Evolutionary conservation across 345 rosid genomes (phyloP).

Genomic region (Brassica rapa): DNA sequence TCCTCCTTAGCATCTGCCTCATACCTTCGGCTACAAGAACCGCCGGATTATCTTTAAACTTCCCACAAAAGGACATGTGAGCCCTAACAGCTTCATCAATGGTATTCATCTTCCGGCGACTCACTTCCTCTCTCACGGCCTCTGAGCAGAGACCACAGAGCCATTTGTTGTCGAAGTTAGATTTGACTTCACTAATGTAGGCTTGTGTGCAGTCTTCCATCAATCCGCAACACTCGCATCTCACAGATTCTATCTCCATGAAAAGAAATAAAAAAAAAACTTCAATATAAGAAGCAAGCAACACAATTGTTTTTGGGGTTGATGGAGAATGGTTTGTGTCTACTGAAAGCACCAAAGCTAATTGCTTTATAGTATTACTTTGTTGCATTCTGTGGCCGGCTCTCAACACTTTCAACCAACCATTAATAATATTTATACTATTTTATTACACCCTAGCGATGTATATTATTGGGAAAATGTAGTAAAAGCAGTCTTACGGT

Average conservation of each 20-base stretch:
- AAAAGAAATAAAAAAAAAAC: neutral
- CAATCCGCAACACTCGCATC: conserved; percentile 90
- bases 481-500: conserved; percentile 25
- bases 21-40: conserved; percentile 89
- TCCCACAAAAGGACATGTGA: conserved; percentile 94
- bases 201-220: conserved; percentile 92
- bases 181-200: conserved; percentile 71
- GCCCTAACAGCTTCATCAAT: conserved; percentile 89
- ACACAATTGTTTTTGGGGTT: neutral
- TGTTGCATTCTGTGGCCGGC: conserved; percentile 36
- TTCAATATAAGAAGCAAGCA: neutral
- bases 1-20: conserved; percentile 90
- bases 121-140: conserved; percentile 82
- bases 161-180: conserved; percentile 92
- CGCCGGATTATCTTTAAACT: conserved; percentile 85
- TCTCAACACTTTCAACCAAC: conserved; percentile 7
- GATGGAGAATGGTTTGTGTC: conserved; percentile 28
- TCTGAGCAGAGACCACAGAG: conserved; percentile 95
- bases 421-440: neutral
- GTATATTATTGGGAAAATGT: conserved; percentile 18
- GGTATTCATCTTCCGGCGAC: conserved; percentile 46
- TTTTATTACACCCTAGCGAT: conserved; percentile 2
- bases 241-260: conserved; percentile 89
- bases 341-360: conserved; percentile 13
- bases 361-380: conserved; percentile 19